Evolutionary conservation across 805 yeast species (phyloP).

Genomic region (Saccharomyces cerevisiae): DNA sequence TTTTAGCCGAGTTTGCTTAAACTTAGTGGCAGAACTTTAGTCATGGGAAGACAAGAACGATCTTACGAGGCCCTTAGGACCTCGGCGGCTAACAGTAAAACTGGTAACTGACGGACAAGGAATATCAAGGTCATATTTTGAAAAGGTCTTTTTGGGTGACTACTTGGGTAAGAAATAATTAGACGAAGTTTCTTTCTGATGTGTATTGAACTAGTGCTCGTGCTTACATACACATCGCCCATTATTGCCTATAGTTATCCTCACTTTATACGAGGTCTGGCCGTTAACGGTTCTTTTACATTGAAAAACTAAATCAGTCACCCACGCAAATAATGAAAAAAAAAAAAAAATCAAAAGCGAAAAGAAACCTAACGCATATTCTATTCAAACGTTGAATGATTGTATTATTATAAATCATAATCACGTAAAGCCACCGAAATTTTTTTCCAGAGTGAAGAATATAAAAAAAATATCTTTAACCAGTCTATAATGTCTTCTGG

Average conservation of each 20-base stretch:
- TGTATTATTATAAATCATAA: neutral
- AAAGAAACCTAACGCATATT: neutral
- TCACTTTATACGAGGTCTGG: neutral
- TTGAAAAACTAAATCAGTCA: neutral
- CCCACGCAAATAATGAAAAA: neutral
- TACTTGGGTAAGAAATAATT: neutral
- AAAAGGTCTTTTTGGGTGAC: neutral
- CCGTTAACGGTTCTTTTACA: neutral
- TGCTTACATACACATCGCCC: neutral
- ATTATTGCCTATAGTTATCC: neutral
- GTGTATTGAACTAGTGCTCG: neutral
- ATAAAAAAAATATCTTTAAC: neutral
- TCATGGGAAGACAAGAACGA: neutral
- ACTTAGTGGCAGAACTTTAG: neutral
- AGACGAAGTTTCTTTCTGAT: neutral
- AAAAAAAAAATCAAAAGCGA: neutral
- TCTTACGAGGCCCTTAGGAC: neutral
- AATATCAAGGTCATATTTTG: neutral
- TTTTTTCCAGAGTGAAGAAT: neutral
- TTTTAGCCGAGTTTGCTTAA: too few relatives aligned
- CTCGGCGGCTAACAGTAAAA: neutral
- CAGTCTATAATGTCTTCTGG: conserved; percentile 9
- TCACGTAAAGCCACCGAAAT: neutral
- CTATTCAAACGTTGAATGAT: neutral
- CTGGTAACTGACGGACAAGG: neutral